Evolutionary conservation across 805 yeast genomes (phyloP).

Genomic region (Zygotorulaspora danielsina): DNA sequence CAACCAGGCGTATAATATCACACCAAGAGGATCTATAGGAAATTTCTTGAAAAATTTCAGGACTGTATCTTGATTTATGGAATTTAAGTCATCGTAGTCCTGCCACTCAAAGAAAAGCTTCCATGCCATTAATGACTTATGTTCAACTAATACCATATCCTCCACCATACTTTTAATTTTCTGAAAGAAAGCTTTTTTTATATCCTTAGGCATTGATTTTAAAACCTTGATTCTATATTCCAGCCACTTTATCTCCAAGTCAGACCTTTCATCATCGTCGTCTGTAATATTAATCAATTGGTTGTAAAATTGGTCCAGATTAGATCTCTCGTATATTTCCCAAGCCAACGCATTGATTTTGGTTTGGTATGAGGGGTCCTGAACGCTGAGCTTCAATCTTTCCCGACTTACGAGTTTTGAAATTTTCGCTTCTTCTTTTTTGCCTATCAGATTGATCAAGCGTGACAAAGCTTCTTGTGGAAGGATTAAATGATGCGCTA

Average conservation of each 20-base stretch:
- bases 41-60: slow-evolving; percentile 53
- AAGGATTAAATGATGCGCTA: slow-evolving; percentile 45
- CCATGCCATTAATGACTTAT: slow-evolving; percentile 67
- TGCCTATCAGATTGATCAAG: slow-evolving; percentile 41
- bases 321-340: slow-evolving; percentile 47
- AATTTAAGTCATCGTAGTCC: slow-evolving; percentile 50
- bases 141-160: slow-evolving; percentile 68
- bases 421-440: slow-evolving; percentile 41
- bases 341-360: slow-evolving; percentile 39
- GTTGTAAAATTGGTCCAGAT: slow-evolving; percentile 51
- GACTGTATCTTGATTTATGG: slow-evolving; percentile 46
- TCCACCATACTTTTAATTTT: slow-evolving; percentile 55
- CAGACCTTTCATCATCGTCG: slow-evolving; percentile 57
- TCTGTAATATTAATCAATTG: slow-evolving; percentile 53
- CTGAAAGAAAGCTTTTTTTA: slow-evolving; percentile 38
- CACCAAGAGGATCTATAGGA: slow-evolving; percentile 57
- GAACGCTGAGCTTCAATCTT: slow-evolving; percentile 46
- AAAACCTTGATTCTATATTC: slow-evolving; percentile 53
- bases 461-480: slow-evolving; percentile 44
- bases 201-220: slow-evolving; percentile 44
- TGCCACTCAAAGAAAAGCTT: slow-evolving; percentile 65
- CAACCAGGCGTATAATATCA: slow-evolving; percentile 56
- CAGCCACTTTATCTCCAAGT: slow-evolving; percentile 56
- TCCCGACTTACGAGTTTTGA: slow-evolving; percentile 43
- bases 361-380: slow-evolving; percentile 40